phyloP scores from a whole-genome alignment of 768 basidiomycete genomes.

The Collybiopsis confluens region DNA sequence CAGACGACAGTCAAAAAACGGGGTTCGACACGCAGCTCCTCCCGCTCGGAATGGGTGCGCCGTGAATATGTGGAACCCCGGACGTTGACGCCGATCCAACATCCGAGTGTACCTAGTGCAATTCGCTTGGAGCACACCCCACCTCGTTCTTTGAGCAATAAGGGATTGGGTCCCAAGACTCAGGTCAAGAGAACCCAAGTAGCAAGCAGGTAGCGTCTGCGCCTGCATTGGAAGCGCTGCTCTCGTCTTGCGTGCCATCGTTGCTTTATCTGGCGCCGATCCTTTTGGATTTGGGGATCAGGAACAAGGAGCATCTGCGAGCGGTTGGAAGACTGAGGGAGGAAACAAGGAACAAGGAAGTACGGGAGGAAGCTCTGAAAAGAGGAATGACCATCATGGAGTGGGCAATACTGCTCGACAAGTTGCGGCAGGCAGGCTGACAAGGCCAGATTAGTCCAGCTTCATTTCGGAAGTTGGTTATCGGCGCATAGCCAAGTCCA shows the following conservation, averaged over 20 bases:
- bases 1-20: neutral
- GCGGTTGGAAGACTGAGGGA: constrained; percentile 60
- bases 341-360: constrained; percentile 63
- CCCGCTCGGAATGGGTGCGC: neutral
- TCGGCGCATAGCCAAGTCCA: too few relatives aligned
- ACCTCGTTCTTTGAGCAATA: too few relatives aligned
- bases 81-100: neutral
- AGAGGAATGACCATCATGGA: constrained; percentile 70
- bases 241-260: constrained; percentile 62
- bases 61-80: neutral
- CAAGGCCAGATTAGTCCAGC: too few relatives aligned
- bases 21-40: neutral
- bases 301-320: constrained; percentile 53
- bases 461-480: too few relatives aligned
- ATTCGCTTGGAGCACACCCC: neutral
- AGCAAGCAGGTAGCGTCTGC: neutral
- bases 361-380: constrained; percentile 65
- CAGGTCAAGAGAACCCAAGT: neutral
- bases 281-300: constrained; percentile 55
- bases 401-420: constrained; percentile 76
- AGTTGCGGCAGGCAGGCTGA: constrained; percentile 31
- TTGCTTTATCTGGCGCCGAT: constrained; percentile 58
- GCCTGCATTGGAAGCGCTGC: constrained; percentile 46
- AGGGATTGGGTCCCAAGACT: neutral
- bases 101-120: neutral